These are phyloP conservation scores for Amauroascus verrucosus DNA, from an alignment of 2,329 filamentous ascomycete genomes.

Conservation along the genomic window DNA sequence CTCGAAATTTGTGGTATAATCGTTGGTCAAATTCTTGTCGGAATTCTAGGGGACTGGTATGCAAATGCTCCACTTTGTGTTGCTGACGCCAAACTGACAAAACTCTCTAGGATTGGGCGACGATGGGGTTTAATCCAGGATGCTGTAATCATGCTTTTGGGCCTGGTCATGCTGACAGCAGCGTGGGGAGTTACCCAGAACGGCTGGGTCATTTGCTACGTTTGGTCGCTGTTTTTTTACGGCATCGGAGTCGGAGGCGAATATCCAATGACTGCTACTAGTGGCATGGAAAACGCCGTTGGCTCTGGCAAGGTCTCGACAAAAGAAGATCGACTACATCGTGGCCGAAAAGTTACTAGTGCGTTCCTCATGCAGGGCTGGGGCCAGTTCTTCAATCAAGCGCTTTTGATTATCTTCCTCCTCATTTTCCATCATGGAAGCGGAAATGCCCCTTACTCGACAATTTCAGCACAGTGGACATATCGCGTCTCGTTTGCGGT, in stretches of 20 bases:
- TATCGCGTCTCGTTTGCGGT: slow-evolving; percentile 90
- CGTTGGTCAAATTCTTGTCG: slow-evolving; percentile 79
- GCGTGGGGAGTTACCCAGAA: slow-evolving; percentile 80
- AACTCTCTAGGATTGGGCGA: slow-evolving; percentile 61
- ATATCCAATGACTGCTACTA: slow-evolving; percentile 94
- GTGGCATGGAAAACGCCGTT: slow-evolving; percentile 84
- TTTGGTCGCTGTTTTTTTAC: slow-evolving; percentile 89
- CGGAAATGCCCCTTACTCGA: slow-evolving; percentile 66
- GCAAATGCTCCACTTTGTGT: slow-evolving; percentile 9
- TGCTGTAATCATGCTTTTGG: slow-evolving; percentile 85
- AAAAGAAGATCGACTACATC: slow-evolving; percentile 84
- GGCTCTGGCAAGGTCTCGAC: slow-evolving; percentile 81
- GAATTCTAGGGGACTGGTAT: slow-evolving; percentile 62
- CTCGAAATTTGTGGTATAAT: slow-evolving; percentile 94
- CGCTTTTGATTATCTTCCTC: slow-evolving; percentile 72
- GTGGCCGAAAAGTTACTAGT: slow-evolving; percentile 87
- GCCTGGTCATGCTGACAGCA: slow-evolving; percentile 81
- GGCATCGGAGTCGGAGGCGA: slow-evolving; percentile 61
- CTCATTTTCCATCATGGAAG: slow-evolving; percentile 77
- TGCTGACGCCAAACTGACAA: background rate
- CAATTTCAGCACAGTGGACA: slow-evolving; percentile 71
- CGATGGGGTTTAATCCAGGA: slow-evolving; percentile 95
- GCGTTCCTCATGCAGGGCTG: slow-evolving; percentile 98
- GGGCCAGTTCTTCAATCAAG: slow-evolving; percentile 93
- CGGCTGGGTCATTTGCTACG: slow-evolving; percentile 96